Evolutionary conservation across 2,329 filamentous ascomycete species (phyloP).

Genomic region (Fusarium sp.): DNA sequence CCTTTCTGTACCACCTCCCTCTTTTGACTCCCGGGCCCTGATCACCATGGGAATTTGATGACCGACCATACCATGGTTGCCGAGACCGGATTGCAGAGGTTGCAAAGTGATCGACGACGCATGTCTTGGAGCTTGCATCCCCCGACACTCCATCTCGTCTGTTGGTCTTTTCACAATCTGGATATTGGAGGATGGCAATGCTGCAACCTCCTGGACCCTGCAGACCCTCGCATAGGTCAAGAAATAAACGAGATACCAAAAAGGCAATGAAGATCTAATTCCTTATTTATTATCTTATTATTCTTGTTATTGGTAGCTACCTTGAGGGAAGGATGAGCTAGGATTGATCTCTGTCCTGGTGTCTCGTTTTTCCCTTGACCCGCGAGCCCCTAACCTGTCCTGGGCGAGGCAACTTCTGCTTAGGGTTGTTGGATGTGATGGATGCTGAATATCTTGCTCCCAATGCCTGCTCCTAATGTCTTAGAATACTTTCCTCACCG

Average conservation of each 20-base stretch:
- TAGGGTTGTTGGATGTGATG: constrained; percentile 14
- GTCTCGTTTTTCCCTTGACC: background rate
- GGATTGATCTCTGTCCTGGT: background rate
- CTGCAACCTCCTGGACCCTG: background rate
- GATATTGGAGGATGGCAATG: constrained; percentile 19
- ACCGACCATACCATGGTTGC: background rate
- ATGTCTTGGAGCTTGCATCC: constrained; percentile 35
- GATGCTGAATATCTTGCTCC: constrained; percentile 11
- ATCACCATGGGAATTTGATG: background rate
- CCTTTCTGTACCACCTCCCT: background rate
- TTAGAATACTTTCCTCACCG: constrained; percentile 19
- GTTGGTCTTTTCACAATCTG: constrained; percentile 11
- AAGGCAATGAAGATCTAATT: background rate
- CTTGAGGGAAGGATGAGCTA: background rate
- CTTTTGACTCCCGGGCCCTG: constrained; percentile 2
- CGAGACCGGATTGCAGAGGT: constrained; percentile 15
- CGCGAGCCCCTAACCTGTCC: constrained; percentile 1
- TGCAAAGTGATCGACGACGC: constrained; percentile 31
- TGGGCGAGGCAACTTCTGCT: constrained; percentile 1
- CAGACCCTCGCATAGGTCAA: background rate
- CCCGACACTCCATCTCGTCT: constrained; percentile 31
- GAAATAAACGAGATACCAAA: background rate
- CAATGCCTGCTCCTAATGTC: constrained; percentile 37
- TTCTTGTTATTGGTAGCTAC: background rate
- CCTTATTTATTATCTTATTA: background rate